Percentiles rank a stretch among this genome's conserved stretches.
phyloP scores from a whole-genome alignment of 768 basidiomycete genomes.

The Glaciozyma martinii region DNA sequence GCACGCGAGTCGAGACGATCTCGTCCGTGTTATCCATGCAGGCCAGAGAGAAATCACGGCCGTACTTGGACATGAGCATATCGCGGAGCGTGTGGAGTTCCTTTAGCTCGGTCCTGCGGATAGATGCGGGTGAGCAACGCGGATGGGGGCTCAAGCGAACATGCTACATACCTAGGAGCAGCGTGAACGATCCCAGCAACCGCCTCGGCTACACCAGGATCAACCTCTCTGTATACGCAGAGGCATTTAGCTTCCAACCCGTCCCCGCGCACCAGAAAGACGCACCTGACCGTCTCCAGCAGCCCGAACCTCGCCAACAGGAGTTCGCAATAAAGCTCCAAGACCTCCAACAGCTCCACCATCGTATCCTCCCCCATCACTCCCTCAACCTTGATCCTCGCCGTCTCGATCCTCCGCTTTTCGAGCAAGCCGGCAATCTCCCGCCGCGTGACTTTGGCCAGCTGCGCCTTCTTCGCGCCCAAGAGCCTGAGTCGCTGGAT shows the following conservation, averaged over 20 bases:
- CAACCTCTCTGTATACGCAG: conserved; percentile 55
- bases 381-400: conserved; percentile 57
- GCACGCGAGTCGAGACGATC: conserved; percentile 74
- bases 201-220: conserved; percentile 75
- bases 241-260: not conserved
- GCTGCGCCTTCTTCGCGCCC: conserved; percentile 77
- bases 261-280: not conserved
- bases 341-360: conserved; percentile 55
- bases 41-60: conserved; percentile 75
- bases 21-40: conserved; percentile 75
- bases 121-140: not conserved
- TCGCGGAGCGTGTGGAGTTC: conserved; percentile 75
- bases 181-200: conserved; percentile 82
- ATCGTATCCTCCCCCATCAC: conserved; percentile 25
- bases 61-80: conserved; percentile 91
- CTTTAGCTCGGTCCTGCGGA: conserved; percentile 26
- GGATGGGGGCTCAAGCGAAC: not conserved
- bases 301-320: conserved; percentile 83
- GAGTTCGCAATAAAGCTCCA: conserved; percentile 93
- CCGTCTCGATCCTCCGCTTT: conserved; percentile 65
- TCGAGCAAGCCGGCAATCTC: conserved; percentile 76
- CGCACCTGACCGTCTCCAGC: conserved; percentile 68
- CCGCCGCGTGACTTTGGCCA: conserved; percentile 61
- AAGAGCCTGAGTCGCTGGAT: conserved; percentile 33
- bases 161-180: conserved; percentile 75